These are phyloP conservation scores for Pelargonium cotyledonis DNA, from an alignment of 441 rosid genomes.

Conservation along the genomic window DNA sequence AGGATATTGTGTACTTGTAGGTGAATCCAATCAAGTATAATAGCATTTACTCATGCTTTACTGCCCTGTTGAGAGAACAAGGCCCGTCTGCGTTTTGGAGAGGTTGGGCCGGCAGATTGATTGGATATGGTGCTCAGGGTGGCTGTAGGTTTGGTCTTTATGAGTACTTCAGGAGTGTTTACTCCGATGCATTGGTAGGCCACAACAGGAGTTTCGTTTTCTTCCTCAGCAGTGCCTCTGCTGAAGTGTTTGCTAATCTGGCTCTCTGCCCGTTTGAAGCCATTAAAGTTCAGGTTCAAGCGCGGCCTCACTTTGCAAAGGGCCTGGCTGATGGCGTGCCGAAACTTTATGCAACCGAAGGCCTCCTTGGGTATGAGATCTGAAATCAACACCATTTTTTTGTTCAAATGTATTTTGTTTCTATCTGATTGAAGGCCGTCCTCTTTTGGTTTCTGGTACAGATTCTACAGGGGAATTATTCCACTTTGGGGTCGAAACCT, in stretches of 20 bases:
- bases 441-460: constrained; percentile 18
- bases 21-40: constrained; percentile 56
- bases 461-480: constrained; percentile 50
- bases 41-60: constrained; percentile 50
- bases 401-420: constrained; percentile 13
- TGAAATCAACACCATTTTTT: background rate
- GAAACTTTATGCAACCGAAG: constrained; percentile 45
- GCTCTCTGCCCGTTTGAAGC: constrained; percentile 70
- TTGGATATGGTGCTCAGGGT: constrained; percentile 64
- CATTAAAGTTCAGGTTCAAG: constrained; percentile 54
- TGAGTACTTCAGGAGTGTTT: constrained; percentile 59
- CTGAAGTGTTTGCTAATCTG: constrained; percentile 63
- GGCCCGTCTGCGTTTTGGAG: constrained; percentile 63
- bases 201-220: constrained; percentile 43
- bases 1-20: constrained; percentile 19
- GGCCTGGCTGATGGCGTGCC: constrained; percentile 61
- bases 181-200: constrained; percentile 44
- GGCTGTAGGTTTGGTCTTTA: constrained; percentile 64
- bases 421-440: background rate
- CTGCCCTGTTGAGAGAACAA: constrained; percentile 53
- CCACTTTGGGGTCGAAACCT: constrained; percentile 69
- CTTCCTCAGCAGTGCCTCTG: constrained; percentile 75
- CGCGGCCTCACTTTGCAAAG: constrained; percentile 48
- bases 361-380: constrained; percentile 40
- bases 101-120: constrained; percentile 57